phyloP scores from a whole-genome alignment of 768 basidiomycete species.

The Candolleomyces efflorescens region DNA sequence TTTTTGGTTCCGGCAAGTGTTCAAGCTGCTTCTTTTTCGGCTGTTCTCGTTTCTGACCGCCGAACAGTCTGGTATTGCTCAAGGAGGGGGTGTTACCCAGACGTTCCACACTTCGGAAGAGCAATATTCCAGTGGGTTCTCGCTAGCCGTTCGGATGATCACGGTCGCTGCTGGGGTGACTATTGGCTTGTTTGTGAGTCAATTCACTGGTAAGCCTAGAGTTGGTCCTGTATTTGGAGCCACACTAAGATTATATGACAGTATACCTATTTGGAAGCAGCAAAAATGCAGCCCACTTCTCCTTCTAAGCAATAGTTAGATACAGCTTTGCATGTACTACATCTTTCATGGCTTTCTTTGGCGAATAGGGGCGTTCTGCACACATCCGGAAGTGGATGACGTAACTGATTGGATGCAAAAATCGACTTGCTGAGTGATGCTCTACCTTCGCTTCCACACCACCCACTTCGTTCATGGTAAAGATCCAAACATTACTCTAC shows the following conservation, averaged over 20 bases:
- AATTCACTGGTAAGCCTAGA: constrained; percentile 51
- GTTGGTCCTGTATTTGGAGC: not conserved
- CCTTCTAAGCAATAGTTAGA: constrained; percentile 41
- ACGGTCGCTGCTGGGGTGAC: constrained; percentile 83
- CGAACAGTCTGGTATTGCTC: constrained; percentile 1
- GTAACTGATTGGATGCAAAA: constrained; percentile 6
- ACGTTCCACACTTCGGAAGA: constrained; percentile 58
- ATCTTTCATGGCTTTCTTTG: too few species aligned
- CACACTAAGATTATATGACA: constrained; percentile 4
- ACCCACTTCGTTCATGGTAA: too few species aligned
- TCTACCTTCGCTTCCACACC: not conserved
- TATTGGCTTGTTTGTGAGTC: constrained; percentile 78
- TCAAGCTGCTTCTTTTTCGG: not conserved
- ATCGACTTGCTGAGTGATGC: not conserved
- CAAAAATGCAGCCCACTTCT: constrained; percentile 72
- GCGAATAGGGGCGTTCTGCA: not conserved
- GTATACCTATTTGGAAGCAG: constrained; percentile 74
- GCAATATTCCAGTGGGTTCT: constrained; percentile 74
- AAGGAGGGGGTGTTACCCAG: constrained; percentile 28
- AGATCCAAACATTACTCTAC: not conserved
- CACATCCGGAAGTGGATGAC: not conserved
- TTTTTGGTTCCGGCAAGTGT: constrained; percentile 79
- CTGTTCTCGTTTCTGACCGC: not conserved
- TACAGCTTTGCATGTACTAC: not conserved
- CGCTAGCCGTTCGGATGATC: constrained; percentile 78